Evolutionary conservation across 129 eudicot genomes (phyloP).

Genomic region (Flaveria linearis): DNA sequence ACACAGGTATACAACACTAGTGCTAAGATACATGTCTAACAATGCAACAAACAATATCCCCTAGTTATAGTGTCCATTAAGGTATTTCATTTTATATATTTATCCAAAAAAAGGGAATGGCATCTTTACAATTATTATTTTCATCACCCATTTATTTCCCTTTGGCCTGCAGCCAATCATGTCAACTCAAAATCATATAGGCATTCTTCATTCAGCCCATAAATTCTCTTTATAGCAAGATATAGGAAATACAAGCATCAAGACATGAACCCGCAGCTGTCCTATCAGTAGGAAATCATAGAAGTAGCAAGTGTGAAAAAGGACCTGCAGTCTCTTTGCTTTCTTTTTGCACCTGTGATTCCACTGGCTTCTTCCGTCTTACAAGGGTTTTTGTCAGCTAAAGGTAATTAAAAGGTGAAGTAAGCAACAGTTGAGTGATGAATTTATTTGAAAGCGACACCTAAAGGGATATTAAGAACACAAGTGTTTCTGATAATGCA

Average conservation of each 20-base stretch:
- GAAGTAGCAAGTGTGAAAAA: slow-evolving; percentile 16
- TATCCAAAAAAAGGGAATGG: too few relatives aligned
- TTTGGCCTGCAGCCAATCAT: slow-evolving; percentile 14
- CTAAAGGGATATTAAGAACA: slow-evolving; percentile 15
- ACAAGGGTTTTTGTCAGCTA: slow-evolving; percentile 39
- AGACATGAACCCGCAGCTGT: slow-evolving; percentile 16
- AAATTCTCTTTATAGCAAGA: neutral
- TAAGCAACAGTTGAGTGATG: slow-evolving; percentile 27
- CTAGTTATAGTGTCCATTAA: slow-evolving; percentile 11
- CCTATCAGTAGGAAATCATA: neutral
- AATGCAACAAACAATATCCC: slow-evolving; percentile 1
- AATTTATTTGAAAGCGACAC: slow-evolving; percentile 3
- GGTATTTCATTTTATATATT: neutral
- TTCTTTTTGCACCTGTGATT: slow-evolving; percentile 58
- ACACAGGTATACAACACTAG: slow-evolving; percentile 11
- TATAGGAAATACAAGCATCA: slow-evolving; percentile 8
- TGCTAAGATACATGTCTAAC: slow-evolving; percentile 21
- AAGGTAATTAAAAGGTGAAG: slow-evolving; percentile 33
- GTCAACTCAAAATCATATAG: slow-evolving; percentile 13
- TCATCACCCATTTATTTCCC: neutral
- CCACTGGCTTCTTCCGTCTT: slow-evolving; percentile 35
- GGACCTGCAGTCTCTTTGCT: slow-evolving; percentile 65
- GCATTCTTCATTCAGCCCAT: neutral
- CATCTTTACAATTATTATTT: neutral
- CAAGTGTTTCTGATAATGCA: too few relatives aligned